phyloP scores from a whole-genome alignment of 257 asterid genomes.

The Solanum virginianum region DNA sequence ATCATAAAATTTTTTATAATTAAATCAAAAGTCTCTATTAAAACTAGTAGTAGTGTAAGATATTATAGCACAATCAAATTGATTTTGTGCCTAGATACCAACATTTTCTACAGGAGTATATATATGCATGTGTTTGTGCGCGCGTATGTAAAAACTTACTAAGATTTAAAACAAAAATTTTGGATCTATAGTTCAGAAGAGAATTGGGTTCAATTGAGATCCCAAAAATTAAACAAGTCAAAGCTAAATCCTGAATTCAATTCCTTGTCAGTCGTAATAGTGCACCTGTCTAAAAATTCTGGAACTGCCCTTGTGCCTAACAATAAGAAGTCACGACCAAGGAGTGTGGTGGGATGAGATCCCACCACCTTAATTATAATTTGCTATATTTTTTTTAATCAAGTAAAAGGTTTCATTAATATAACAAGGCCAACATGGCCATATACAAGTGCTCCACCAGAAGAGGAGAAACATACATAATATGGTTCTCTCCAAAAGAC shows the following conservation, averaged over 20 bases:
- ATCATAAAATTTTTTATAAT: not conserved
- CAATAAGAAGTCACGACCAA: not conserved
- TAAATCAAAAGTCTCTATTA: not conserved
- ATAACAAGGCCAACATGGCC: not conserved
- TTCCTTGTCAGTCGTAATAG: not conserved
- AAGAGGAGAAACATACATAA: not conserved
- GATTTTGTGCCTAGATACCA: not conserved
- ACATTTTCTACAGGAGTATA: not conserved
- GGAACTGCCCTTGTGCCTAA: not conserved
- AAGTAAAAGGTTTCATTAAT: not conserved
- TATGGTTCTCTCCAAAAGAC: not conserved
- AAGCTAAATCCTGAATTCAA: not conserved
- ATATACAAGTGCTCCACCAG: not conserved
- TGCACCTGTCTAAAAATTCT: not conserved
- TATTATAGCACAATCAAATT: not conserved
- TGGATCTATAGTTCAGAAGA: not conserved
- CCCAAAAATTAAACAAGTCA: not conserved
- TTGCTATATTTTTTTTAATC: not conserved
- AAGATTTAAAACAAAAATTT: not conserved
- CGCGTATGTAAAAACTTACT: not conserved
- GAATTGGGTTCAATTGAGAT: not conserved
- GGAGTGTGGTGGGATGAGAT: not conserved
- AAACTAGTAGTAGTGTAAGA: not conserved
- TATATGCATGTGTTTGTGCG: not conserved
- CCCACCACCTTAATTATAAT: not conserved